Conservation (phyloP, 192 early-diverging fungal genomes). For the Coemansia sp. region DNA sequence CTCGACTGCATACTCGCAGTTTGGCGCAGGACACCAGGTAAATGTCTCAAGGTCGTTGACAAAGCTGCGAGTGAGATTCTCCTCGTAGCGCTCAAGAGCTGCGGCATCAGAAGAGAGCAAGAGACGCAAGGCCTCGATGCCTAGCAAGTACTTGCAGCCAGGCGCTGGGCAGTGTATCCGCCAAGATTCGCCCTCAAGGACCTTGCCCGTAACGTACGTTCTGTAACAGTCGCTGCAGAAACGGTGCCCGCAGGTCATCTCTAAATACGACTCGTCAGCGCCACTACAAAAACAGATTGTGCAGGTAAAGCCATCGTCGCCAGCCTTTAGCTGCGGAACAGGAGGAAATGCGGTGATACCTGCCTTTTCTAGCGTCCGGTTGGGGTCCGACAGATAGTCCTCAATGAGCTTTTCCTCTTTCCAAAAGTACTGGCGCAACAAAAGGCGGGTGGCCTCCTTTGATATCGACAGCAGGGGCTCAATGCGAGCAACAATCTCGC, state of each 20-base stretch:
- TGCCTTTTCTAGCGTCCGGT: constrained; percentile 34
- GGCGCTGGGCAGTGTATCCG: constrained; percentile 81
- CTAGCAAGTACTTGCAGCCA: constrained; percentile 79
- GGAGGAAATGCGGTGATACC: constrained; percentile 23
- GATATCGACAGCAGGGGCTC: constrained; percentile 42
- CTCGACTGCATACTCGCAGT: constrained; percentile 93
- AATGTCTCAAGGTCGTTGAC: constrained; percentile 84
- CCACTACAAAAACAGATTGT: constrained; percentile 81
- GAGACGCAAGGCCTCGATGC: constrained; percentile 74
- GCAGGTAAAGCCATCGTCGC: constrained; percentile 67
- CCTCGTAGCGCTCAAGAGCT: constrained; percentile 62
- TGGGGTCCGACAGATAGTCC: constrained; percentile 35
- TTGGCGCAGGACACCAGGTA: constrained; percentile 93
- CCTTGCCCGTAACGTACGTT: constrained; percentile 81
- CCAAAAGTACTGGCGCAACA: constrained; percentile 48
- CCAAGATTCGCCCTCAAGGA: constrained; percentile 84
- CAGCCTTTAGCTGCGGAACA: constrained; percentile 18
- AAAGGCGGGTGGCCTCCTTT: constrained; percentile 34
- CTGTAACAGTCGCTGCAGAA: constrained; percentile 88
- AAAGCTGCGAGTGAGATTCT: constrained; percentile 77
- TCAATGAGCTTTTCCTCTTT: constrained; percentile 52
- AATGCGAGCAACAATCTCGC: constrained; percentile 26
- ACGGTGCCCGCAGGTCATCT: constrained; percentile 82
- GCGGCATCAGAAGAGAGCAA: constrained; percentile 57
- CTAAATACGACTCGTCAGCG: constrained; percentile 53